Evolutionary conservation across 2,329 filamentous ascomycete genomes (phyloP).

Genomic region (Remersonia thermophila): DNA sequence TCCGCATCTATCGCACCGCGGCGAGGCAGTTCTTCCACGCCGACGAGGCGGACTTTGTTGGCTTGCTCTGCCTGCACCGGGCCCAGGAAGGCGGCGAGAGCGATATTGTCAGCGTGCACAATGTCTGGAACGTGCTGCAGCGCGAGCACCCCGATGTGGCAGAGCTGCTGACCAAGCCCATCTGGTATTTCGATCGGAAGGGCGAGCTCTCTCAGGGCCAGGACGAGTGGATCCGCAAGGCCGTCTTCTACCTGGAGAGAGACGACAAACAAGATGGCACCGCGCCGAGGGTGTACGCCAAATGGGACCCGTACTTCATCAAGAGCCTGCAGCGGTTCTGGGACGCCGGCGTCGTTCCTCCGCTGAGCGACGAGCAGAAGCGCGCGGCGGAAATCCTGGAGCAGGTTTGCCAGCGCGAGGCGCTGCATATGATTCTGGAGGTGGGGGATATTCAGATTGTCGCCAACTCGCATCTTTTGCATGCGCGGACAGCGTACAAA

Average conservation of each 20-base stretch:
- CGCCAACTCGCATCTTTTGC: conserved; percentile 67
- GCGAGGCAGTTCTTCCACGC: conserved; percentile 78
- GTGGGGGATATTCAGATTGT: conserved; percentile 84
- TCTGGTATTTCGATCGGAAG: conserved; percentile 91
- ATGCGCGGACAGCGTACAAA: conserved; percentile 70
- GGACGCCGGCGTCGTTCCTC: conserved; percentile 58
- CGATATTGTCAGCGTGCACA: conserved; percentile 66
- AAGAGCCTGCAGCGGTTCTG: conserved; percentile 64
- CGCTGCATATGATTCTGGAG: conserved; percentile 76
- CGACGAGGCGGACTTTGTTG: conserved; percentile 73
- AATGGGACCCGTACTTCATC: conserved; percentile 87
- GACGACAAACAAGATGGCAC: conserved; percentile 44
- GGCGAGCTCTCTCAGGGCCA: conserved; percentile 66
- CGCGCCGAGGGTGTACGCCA: conserved; percentile 59
- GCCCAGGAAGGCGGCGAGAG: conserved; percentile 73
- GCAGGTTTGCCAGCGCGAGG: conserved; percentile 58
- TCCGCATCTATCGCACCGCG: conserved; percentile 83
- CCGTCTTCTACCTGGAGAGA: conserved; percentile 66
- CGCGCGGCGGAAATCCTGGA: conserved; percentile 61
- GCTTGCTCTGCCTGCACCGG: conserved; percentile 66
- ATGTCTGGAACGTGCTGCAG: conserved; percentile 72
- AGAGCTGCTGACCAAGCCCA: conserved; percentile 58
- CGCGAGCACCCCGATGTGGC: conserved; percentile 65
- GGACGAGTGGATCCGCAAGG: conserved; percentile 59
- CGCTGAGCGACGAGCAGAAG: conserved; percentile 55